phyloP scores from a whole-genome alignment of 2,329 filamentous ascomycete species.

The Calonectria naviculata region DNA sequence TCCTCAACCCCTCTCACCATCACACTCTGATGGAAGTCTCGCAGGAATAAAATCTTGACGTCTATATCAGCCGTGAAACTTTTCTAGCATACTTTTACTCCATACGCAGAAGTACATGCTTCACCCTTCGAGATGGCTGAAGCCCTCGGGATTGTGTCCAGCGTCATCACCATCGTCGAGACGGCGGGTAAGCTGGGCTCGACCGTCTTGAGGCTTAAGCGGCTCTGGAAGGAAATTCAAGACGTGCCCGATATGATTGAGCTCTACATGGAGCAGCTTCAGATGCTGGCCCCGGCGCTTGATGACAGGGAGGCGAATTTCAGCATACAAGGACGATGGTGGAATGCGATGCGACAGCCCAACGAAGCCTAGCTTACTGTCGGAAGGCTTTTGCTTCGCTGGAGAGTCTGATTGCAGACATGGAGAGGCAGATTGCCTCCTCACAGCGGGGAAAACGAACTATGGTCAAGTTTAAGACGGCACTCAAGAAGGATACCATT shows the following conservation, averaged over 20 bases:
- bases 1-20: background rate
- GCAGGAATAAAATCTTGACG: background rate
- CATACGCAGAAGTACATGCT: too few species aligned
- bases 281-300: background rate
- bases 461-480: background rate
- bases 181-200: slow-evolving; percentile 27
- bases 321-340: background rate
- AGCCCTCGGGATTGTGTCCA: slow-evolving; percentile 19
- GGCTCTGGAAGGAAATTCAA: slow-evolving; percentile 29
- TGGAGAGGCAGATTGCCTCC: slow-evolving; percentile 15
- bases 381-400: slow-evolving; percentile 5
- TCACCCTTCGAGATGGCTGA: slow-evolving; percentile 25
- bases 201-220: slow-evolving; percentile 19
- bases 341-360: background rate
- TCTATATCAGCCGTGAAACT: background rate
- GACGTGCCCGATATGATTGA: slow-evolving; percentile 15
- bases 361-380: slow-evolving; percentile 18
- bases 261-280: background rate
- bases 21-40: background rate
- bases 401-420: background rate
- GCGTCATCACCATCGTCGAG: slow-evolving; percentile 28
- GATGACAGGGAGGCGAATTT: background rate
- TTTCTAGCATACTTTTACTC: background rate
- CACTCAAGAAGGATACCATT: slow-evolving; percentile 16
- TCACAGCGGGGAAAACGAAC: background rate